A percentile compares a stretch with the other conserved stretches of the same genome.
Evolutionary conservation across 1,284 basidiomycete species (phyloP).

Genomic region (Moesziomyces parantarcticus): DNA sequence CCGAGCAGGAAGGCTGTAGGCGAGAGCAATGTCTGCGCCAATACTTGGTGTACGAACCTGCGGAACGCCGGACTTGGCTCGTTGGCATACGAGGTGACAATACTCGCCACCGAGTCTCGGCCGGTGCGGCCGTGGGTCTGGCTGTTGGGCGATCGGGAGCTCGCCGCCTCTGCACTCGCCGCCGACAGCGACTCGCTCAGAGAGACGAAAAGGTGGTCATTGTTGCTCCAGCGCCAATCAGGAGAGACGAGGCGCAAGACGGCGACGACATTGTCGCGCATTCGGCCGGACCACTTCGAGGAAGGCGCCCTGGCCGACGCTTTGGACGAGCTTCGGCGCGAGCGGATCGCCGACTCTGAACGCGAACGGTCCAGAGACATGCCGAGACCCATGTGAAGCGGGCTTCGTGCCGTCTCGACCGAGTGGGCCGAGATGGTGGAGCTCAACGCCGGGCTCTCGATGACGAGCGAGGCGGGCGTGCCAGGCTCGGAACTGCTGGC

Average conservation of each 20-base stretch:
- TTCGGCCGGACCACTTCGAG: constrained; percentile 41
- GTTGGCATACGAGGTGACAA: constrained; percentile 41
- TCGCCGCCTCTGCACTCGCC: constrained; percentile 8
- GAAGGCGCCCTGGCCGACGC: constrained; percentile 22
- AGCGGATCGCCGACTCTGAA: constrained; percentile 32
- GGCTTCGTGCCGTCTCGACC: constrained; percentile 26
- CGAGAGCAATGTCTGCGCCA: constrained; percentile 63
- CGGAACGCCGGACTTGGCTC: constrained; percentile 64
- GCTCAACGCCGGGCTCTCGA: constrained; percentile 28
- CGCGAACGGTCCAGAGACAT: constrained; percentile 38
- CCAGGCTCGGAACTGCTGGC: constrained; percentile 56
- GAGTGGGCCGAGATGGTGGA: constrained; percentile 35
- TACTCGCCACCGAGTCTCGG: constrained; percentile 29
- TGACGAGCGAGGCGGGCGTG: constrained; percentile 51
- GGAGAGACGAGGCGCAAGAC: constrained; percentile 52
- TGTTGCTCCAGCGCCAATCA: constrained; percentile 57
- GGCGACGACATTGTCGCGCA: constrained; percentile 43
- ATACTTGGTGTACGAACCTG: constrained; percentile 64
- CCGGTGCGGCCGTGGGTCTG: constrained; percentile 21
- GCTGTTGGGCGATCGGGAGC: constrained; percentile 20
- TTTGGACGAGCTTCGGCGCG: constrained; percentile 34
- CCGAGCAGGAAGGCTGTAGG: constrained; percentile 63
- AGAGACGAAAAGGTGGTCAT: constrained; percentile 49
- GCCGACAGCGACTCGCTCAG: constrained; percentile 28
- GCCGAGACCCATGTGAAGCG: constrained; percentile 18